Evolutionary conservation across 352 stramenopile species (phyloP), one percentile per base, ranked within the genome.

Genomic region (Peronospora belbahrii): DNA sequence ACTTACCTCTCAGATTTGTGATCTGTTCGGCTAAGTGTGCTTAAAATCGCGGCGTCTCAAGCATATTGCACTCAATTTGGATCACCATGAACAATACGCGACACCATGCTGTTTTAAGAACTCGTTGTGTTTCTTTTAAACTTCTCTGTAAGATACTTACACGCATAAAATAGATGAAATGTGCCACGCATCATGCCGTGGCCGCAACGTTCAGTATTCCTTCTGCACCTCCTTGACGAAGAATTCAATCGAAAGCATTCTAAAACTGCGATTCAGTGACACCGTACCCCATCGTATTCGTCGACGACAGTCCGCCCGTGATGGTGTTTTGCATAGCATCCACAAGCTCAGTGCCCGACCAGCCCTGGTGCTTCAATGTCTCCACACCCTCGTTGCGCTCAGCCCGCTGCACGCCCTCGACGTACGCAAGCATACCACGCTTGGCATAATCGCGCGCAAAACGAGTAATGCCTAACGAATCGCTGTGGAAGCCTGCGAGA

Each of bases 241-340:
- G 22, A 22, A 22, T 34, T 55, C 31, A 0, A 17, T 14, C 22
- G 25, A 15, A 30, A 38, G 23, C 31, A 20, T 18, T 45, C 72
- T 88, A 93, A 54, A 99, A 99, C 67, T 99, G 96, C 47, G 82
- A 67, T 73, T 99, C 96, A 2, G 96, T 99, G 24, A 98, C 94
- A 47, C 95, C 96, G 59, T 94, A 83, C 51, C 90, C 94, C 94
- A 99, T 98, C 53, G 94, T 96, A 64, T 97, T 96, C 31, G 95
- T 99, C 36, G 88, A 97, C 45, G 85, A 96, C 14, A 97, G 68
- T 47, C 95, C 96, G 42, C 95, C 94, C 25, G 89, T 98, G 49
- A 97, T 88, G 20, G 94, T 95, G 71, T 97, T 98, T 64, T 91
- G 76, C 85, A 98, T 94, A 8, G 80, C 80, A 67, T 99, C 96